Evolutionary conservation across 176 grass and related monocot genomes (phyloP).

Genomic region (Avena insularis): DNA sequence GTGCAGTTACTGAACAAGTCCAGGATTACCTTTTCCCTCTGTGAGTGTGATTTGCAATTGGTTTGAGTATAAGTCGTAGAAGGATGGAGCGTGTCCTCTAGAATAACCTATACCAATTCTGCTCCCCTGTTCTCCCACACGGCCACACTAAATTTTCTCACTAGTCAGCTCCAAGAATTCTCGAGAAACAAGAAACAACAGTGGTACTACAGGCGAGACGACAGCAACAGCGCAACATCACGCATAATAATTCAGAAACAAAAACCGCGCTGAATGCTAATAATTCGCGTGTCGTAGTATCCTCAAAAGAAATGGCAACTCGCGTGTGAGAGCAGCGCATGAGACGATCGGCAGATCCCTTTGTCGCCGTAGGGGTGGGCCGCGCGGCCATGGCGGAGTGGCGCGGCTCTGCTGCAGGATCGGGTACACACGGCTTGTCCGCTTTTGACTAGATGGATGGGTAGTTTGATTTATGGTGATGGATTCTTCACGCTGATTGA

Average conservation of each 20-base stretch:
- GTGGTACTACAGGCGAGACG: neutral
- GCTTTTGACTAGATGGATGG: neutral
- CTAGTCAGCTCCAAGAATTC: neutral
- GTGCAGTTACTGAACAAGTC: too few species aligned
- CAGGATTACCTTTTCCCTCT: neutral
- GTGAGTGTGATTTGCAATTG: neutral
- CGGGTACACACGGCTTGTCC: neutral
- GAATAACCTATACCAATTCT: too few species aligned
- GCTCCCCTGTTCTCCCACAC: neutral
- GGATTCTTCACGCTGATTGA: neutral
- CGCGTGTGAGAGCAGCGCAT: neutral
- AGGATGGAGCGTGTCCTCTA: too few species aligned
- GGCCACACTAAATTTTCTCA: neutral
- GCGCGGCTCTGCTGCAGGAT: neutral
- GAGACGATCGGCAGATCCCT: neutral
- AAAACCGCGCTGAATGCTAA: neutral
- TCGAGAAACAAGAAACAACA: neutral
- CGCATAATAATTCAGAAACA: neutral
- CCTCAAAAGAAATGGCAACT: neutral
- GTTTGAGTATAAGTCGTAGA: too few species aligned
- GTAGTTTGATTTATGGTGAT: neutral
- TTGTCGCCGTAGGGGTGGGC: slow-evolving; percentile 17
- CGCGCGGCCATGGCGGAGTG: neutral
- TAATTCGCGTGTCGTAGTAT: neutral
- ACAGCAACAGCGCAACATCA: neutral